These are phyloP conservation scores for Cytospora leucostoma DNA, from an alignment of 2,329 filamentous ascomycete species.

Conservation along the genomic window DNA sequence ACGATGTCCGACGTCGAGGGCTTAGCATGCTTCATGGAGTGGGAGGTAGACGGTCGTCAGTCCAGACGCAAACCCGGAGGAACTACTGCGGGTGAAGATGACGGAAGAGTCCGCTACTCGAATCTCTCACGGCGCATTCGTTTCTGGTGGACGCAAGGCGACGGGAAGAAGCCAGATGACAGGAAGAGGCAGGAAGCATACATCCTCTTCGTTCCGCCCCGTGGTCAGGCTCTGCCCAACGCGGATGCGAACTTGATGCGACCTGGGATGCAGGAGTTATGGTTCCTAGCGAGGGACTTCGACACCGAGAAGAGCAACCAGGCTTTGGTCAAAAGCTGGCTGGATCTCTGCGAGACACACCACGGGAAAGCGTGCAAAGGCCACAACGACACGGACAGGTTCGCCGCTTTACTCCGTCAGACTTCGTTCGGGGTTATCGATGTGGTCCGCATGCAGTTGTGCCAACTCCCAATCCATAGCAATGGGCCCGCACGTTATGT, in stretches of 20 bases:
- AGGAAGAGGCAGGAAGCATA: background rate
- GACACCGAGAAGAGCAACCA: background rate
- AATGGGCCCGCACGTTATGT: background rate
- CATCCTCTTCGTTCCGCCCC: background rate
- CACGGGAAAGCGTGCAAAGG: background rate
- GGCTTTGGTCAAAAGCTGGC: background rate
- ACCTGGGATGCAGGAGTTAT: background rate
- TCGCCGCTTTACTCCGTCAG: background rate
- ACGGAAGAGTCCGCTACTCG: background rate
- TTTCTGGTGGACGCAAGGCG: background rate
- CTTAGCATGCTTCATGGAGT: background rate
- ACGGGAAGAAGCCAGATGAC: background rate
- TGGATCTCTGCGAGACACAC: background rate
- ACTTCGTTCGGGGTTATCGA: constrained; percentile 3
- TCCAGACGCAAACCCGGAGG: background rate
- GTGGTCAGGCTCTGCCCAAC: background rate
- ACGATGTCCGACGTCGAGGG: background rate
- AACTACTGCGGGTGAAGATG: background rate
- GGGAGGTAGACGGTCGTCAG: background rate
- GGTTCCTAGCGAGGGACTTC: background rate
- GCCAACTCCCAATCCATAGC: background rate
- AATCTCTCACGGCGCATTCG: constrained; percentile 2
- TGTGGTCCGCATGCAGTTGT: background rate
- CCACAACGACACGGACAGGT: background rate
- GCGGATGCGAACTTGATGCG: background rate